A percentile compares a stretch with the other conserved stretches of the same genome.
These are phyloP conservation scores for Daldinia vernicosa DNA, from an alignment of 495 filamentous ascomycete genomes.

Conservation along the genomic window DNA sequence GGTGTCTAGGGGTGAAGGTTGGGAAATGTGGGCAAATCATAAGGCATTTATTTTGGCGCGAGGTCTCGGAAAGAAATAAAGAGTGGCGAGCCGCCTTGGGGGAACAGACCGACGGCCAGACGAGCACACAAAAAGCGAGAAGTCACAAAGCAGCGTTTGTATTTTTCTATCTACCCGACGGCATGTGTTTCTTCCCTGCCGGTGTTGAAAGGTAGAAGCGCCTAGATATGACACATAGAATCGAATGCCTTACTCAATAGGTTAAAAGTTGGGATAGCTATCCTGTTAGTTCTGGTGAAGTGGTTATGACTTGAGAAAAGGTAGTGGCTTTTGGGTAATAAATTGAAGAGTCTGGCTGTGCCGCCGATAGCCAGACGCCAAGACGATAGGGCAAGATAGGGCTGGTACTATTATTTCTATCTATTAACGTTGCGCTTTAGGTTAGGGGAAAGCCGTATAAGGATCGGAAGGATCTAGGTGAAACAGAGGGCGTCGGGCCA, in stretches of 20 bases:
- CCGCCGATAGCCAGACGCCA: neutral
- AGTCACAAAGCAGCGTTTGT: slow-evolving; percentile 27
- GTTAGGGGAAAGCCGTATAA: neutral
- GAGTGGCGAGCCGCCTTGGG: slow-evolving; percentile 16
- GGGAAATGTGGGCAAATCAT: slow-evolving; percentile 23
- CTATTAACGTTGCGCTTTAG: neutral
- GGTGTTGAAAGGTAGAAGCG: slow-evolving; percentile 29
- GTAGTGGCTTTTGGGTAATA: neutral
- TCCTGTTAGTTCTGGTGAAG: no score
- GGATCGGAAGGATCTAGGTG: neutral
- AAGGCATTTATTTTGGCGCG: slow-evolving; percentile 37
- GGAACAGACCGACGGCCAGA: slow-evolving; percentile 26
- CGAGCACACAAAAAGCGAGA: slow-evolving; percentile 31
- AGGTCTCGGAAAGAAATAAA: slow-evolving; percentile 18
- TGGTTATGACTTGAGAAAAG: neutral
- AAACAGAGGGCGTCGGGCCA: neutral
- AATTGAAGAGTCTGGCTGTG: neutral
- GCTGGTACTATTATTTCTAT: neutral
- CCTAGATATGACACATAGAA: slow-evolving; percentile 42
- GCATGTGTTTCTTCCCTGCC: slow-evolving; percentile 21
- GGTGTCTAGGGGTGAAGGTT: slow-evolving; percentile 12
- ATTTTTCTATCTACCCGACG: slow-evolving; percentile 35
- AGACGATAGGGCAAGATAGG: neutral
- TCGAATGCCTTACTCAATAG: slow-evolving; percentile 20
- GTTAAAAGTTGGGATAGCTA: neutral